Percentiles rank a stretch among this genome's conserved stretches.
These are phyloP conservation scores for Colletotrichum tropicicola DNA, from an alignment of 2,329 filamentous ascomycete species.

Conservation along the genomic window DNA sequence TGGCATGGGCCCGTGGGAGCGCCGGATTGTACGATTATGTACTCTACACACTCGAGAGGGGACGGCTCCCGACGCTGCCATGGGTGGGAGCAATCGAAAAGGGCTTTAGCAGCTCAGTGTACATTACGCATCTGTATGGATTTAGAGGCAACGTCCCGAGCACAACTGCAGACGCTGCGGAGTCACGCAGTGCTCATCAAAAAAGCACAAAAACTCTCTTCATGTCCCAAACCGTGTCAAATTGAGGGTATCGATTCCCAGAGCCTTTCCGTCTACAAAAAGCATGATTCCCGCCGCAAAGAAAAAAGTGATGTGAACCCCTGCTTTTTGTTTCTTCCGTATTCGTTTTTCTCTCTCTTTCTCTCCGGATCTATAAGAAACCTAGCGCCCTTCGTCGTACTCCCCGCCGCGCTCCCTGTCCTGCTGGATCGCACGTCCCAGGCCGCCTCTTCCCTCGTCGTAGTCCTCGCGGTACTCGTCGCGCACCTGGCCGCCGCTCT, in stretches of 20 bases:
- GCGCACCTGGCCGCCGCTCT: slow-evolving; percentile 94
- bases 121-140: slow-evolving; percentile 15
- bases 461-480: slow-evolving; percentile 98
- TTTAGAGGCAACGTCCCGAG: background rate
- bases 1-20: background rate
- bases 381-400: slow-evolving; percentile 51
- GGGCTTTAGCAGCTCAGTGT: slow-evolving; percentile 1
- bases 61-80: background rate
- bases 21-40: background rate
- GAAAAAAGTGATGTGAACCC: background rate
- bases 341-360: slow-evolving; percentile 60
- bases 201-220: background rate
- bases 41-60: background rate
- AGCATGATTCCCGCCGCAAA: background rate
- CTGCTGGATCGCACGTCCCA: slow-evolving; percentile 77
- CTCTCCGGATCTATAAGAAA: background rate
- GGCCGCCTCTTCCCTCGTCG: slow-evolving; percentile 91
- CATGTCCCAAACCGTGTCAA: slow-evolving; percentile 6
- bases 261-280: slow-evolving; percentile 7
- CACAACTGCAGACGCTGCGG: background rate
- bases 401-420: slow-evolving; percentile 40
- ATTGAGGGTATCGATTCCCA: slow-evolving; percentile 29
- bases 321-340: slow-evolving; percentile 3
- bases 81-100: background rate
- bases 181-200: background rate